These are phyloP conservation scores for Populus nigra DNA, from an alignment of 345 rosid genomes.

Conservation along the genomic window DNA sequence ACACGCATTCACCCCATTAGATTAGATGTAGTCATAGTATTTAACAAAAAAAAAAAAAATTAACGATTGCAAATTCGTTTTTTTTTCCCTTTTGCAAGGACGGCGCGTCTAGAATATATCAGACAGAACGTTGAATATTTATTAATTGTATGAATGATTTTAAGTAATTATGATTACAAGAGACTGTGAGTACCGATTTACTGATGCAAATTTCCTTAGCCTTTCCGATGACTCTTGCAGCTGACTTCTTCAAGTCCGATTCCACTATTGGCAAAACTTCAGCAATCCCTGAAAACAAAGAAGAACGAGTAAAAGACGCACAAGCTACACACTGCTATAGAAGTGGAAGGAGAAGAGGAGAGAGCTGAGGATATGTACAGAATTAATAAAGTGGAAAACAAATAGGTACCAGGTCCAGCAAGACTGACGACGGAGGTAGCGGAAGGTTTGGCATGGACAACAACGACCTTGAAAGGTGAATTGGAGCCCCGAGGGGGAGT, in stretches of 20 bases:
- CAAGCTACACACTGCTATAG: too few relatives aligned
- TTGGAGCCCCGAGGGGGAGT: slow-evolving; percentile 40
- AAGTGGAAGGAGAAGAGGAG: too few relatives aligned
- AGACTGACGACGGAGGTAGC: slow-evolving; percentile 56
- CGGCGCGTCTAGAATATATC: too few relatives aligned
- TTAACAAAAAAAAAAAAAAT: too few relatives aligned
- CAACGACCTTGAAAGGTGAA: slow-evolving; percentile 66
- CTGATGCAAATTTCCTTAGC: slow-evolving; percentile 53
- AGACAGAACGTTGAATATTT: too few relatives aligned
- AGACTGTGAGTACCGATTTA: slow-evolving; percentile 46
- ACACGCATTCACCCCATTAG: background rate
- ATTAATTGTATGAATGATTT: too few relatives aligned
- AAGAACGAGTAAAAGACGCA: background rate
- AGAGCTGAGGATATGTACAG: background rate
- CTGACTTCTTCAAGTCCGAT: slow-evolving; percentile 65
- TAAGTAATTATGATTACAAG: background rate
- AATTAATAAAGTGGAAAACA: too few relatives aligned
- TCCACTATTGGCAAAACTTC: slow-evolving; percentile 70
- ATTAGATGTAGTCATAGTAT: background rate
- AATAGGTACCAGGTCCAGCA: slow-evolving; percentile 65
- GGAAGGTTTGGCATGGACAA: slow-evolving; percentile 78
- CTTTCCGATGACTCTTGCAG: slow-evolving; percentile 61
- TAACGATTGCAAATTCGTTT: background rate
- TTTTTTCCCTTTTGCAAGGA: too few relatives aligned
- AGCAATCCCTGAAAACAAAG: slow-evolving; percentile 49